Evolutionary conservation across 768 basidiomycete genomes (phyloP).

Genomic region (Lactarius vividus): DNA sequence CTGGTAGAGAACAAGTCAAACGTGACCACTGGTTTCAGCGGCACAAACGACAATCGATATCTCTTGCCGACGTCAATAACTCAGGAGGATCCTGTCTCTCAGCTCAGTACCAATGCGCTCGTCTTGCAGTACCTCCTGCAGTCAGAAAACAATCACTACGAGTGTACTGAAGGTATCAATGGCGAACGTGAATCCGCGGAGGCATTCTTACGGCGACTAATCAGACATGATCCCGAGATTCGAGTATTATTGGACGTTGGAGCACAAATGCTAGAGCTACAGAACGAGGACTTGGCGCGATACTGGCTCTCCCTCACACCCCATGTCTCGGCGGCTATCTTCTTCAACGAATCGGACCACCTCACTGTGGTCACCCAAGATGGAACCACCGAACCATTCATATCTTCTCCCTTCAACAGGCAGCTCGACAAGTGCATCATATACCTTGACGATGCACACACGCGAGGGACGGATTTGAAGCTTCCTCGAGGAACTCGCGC

Average conservation of each 20-base stretch:
- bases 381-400: slow-evolving; percentile 36
- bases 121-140: slow-evolving; percentile 39
- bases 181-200: not conserved
- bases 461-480: slow-evolving; percentile 51
- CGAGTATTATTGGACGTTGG: slow-evolving; percentile 54
- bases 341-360: slow-evolving; percentile 36
- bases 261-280: slow-evolving; percentile 52
- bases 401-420: slow-evolving; percentile 38
- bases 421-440: slow-evolving; percentile 41
- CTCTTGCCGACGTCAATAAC: slow-evolving; percentile 36
- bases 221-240: slow-evolving; percentile 37
- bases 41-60: slow-evolving; percentile 48
- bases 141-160: slow-evolving; percentile 41
- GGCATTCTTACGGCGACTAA: slow-evolving; percentile 37
- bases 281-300: slow-evolving; percentile 40
- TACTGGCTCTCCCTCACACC: slow-evolving; percentile 39
- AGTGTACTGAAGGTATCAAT: slow-evolving; percentile 11
- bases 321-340: slow-evolving; percentile 41
- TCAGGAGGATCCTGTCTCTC: slow-evolving; percentile 37
- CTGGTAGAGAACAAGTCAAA: slow-evolving; percentile 40
- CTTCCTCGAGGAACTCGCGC: slow-evolving; percentile 42
- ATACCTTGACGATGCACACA: slow-evolving; percentile 54
- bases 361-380: slow-evolving; percentile 39
- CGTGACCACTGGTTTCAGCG: slow-evolving; percentile 50
- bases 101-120: slow-evolving; percentile 47